A percentile compares a stretch with the other conserved stretches of the same genome.
phyloP scores from a whole-genome alignment of 2,329 filamentous ascomycete species.

The Leptographium radiaticola region DNA sequence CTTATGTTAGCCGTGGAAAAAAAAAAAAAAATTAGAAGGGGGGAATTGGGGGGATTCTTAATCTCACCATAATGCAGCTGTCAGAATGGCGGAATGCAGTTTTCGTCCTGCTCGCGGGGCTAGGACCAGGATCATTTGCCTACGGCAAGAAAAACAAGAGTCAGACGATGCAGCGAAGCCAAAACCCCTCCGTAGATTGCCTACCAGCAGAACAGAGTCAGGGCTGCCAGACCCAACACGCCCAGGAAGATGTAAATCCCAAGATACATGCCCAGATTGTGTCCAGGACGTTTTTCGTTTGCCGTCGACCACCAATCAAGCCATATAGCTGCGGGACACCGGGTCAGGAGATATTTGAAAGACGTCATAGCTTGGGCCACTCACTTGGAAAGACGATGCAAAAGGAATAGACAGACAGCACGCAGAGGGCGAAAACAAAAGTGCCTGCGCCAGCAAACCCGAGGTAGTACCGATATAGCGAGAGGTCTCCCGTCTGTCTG shows the following conservation, averaged over 20 bases:
- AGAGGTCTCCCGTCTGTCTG: not conserved
- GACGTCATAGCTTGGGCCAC: not conserved
- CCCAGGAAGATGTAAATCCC: slow-evolving; percentile 1
- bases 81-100: not conserved
- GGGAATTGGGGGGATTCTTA: not conserved
- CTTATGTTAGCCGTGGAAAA: not conserved
- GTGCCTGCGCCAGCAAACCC: not conserved
- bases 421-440: not conserved
- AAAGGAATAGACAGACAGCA: slow-evolving; percentile 14
- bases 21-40: not conserved
- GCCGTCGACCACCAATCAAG: slow-evolving; percentile 14
- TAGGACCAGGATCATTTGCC: slow-evolving; percentile 2
- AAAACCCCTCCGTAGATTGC: not conserved
- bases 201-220: not conserved
- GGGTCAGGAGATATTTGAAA: not conserved
- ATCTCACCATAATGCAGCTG: not conserved
- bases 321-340: slow-evolving; percentile 9
- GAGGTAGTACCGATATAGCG: slow-evolving; percentile 1
- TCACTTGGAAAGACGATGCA: slow-evolving; percentile 15
- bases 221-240: not conserved
- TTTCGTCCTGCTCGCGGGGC: not conserved
- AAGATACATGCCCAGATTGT: slow-evolving; percentile 3
- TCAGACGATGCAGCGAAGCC: not conserved
- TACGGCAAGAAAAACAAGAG: not conserved
- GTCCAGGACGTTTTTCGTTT: not conserved